These are phyloP conservation scores for Casuarina cunninghamiana DNA, from an alignment of 306 rosid species.

Conservation along the genomic window DNA sequence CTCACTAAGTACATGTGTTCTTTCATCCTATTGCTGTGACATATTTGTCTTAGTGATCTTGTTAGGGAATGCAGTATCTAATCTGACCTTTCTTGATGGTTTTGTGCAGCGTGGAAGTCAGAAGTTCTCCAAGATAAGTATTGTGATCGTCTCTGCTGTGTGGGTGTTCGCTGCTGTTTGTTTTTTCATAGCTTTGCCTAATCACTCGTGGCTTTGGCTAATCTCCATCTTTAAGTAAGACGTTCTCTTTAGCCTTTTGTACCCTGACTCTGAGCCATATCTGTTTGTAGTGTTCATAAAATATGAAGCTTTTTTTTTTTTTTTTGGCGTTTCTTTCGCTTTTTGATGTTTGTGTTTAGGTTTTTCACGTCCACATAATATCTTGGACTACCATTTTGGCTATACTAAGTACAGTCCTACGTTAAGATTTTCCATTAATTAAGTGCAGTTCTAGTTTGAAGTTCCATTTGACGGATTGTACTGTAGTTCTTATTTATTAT, in stretches of 20 bases:
- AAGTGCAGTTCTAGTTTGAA: not conserved
- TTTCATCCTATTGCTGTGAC: not conserved
- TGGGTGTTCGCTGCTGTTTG: slow-evolving; percentile 58
- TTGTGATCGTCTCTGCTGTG: slow-evolving; percentile 45
- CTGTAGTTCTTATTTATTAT: not conserved
- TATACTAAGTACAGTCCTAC: not conserved
- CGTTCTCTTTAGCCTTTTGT: not conserved
- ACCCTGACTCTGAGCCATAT: not conserved
- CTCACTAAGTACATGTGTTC: not conserved
- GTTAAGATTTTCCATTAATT: no score
- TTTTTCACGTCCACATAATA: not conserved
- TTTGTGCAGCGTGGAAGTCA: slow-evolving; percentile 64
- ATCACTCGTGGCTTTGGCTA: slow-evolving; percentile 80
- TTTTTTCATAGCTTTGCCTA: slow-evolving; percentile 59
- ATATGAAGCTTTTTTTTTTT: not conserved
- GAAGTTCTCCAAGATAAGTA: slow-evolving; percentile 50
- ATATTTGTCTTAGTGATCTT: slow-evolving; percentile 1
- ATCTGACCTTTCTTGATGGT: slow-evolving; percentile 9
- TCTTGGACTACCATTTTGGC: not conserved
- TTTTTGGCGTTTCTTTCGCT: not conserved
- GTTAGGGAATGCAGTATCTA: not conserved
- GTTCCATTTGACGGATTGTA: not conserved
- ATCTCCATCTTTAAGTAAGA: slow-evolving; percentile 63
- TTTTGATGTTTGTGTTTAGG: not conserved
- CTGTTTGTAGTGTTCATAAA: not conserved